These are phyloP conservation scores for Quercus suber DNA, from an alignment of 306 rosid genomes.

Conservation along the genomic window DNA sequence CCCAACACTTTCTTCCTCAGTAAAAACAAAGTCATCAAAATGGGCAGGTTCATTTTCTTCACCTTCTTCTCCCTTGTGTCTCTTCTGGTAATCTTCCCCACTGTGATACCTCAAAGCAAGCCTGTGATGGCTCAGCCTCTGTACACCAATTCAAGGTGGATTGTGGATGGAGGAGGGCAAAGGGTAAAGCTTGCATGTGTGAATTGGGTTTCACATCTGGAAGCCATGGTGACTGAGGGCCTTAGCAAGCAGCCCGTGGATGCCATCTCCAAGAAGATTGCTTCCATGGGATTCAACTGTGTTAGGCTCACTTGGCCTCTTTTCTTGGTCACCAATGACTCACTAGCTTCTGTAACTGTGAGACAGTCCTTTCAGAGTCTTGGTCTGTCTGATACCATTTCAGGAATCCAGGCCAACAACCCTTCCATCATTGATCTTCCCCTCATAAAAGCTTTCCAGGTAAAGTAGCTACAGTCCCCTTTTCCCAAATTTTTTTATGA, in stretches of 20 bases:
- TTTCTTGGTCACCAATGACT: constrained; percentile 47
- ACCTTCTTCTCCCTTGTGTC: neutral
- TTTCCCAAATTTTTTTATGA: too few relatives aligned
- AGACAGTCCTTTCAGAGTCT: constrained; percentile 64
- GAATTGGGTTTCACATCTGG: constrained; percentile 87
- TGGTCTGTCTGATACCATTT: constrained; percentile 42
- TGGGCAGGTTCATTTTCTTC: constrained; percentile 7
- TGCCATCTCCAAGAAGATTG: constrained; percentile 42
- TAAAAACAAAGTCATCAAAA: neutral
- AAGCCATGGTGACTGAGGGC: constrained; percentile 74
- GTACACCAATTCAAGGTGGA: constrained; percentile 69
- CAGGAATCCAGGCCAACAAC: constrained; percentile 66
- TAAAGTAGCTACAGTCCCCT: neutral
- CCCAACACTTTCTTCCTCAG: too few relatives aligned
- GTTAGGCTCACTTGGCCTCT: constrained; percentile 93
- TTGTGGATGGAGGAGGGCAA: constrained; percentile 52
- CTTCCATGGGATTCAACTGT: constrained; percentile 80
- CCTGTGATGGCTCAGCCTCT: constrained; percentile 45
- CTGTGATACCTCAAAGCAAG: neutral
- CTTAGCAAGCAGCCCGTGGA: constrained; percentile 75
- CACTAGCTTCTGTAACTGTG: constrained; percentile 65
- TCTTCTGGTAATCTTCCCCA: neutral
- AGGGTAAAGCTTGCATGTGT: constrained; percentile 84
- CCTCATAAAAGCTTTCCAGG: constrained; percentile 73
- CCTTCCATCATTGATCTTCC: constrained; percentile 72